Evolutionary conservation across 2,329 filamentous ascomycete species (phyloP), one percentile per base, ranked within the genome.

Genomic region (Xylaria sp.): DNA sequence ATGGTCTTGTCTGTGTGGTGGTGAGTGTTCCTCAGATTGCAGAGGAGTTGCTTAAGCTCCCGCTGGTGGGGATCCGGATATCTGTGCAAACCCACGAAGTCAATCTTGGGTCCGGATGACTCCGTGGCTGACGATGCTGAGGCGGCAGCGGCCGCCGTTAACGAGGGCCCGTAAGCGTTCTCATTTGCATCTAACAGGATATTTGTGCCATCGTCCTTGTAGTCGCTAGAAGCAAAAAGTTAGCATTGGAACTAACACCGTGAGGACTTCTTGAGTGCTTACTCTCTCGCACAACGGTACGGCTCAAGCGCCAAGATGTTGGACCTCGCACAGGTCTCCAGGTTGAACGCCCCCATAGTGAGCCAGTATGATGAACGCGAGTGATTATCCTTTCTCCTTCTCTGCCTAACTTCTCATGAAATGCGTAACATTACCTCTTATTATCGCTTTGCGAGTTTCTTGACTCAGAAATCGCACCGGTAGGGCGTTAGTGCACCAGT

Each of bases 121-220:
- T 56, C 18, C 23, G 78, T 76, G n/a, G 79, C 77, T 59, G 82
- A 78, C 1, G 82, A 79, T 57, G 84, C 80, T 61, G 84, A 79
- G 12, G 84, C 13, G 15, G 87, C 81, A 59, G 85, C 83, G 12
- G 84, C 83, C 50, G 86, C 78, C 1, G 86, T 83, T 58, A 98
- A 84, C 1, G 93, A 91, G 0, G 96, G 95, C 0, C 96, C 96
- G 77, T 92, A 98, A 69, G 96, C 94, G 78, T 99, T 99, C 84
- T 99, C 96, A 78, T 99, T 99, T 75, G 96, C 96, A 80, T 99
- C 96, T 74, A 99, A 92, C 62, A 99, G 91, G 76, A 98, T 90
- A 78, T 98, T 98, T 68, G 90, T 95, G 74, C 96, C 96, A 79
- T 99, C 92, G 80, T 99, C 95, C 84, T 99, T 98, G 88, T 99